Evolutionary conservation across 768 basidiomycete species (phyloP), one percentile per base, ranked within the genome.

Genomic region (Symmetrospora coprosmae): DNA sequence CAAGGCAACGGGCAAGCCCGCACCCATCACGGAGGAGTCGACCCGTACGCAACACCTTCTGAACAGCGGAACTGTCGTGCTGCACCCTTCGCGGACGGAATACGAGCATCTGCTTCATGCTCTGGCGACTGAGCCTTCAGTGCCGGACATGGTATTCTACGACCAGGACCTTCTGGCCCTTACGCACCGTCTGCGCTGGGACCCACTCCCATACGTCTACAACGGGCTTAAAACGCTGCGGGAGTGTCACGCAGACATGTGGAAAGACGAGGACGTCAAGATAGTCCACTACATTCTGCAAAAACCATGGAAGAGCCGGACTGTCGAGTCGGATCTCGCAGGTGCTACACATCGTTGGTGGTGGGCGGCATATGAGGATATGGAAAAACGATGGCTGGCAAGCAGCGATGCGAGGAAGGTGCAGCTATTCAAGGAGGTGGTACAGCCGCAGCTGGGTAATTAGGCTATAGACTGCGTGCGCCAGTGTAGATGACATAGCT

Each of bases 111-210:
- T 97, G 59, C 69, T 76, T 31, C 68, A 78, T 41, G 82, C 78
- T 68, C 77, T 91, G 38, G 73, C 74, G 58, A 78, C 75, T 2
- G 80, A 79, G 8, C 78, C 80, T 2, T 74, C 77, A 8, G 74
- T 85, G 6, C 62, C 76, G 2, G 74, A 74, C 0, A 82, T 78
- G 75, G 72, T 71, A 17, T 94, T 96, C 71, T 82, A 87, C 1
- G 92, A 99, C 72, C 92, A 99, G 72, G 92, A 99, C 66, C 78
- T 94, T 28, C 80, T 96, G 27, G 79, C 90, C 1, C 79, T 78
- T 30, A 80, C 81, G 69, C 96, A 91, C 75, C 72, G 77, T 55
- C 84, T 83, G 17, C 63, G 61, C 49, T 71, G 71, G 72, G 78
- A 75, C 52, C 82, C 86, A 4, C 73, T 92, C 37, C 79, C 83